Percentiles rank a stretch among this genome's conserved stretches.
phyloP scores from a whole-genome alignment of 2,329 filamentous ascomycete species.

The Talaromyces sp. region DNA sequence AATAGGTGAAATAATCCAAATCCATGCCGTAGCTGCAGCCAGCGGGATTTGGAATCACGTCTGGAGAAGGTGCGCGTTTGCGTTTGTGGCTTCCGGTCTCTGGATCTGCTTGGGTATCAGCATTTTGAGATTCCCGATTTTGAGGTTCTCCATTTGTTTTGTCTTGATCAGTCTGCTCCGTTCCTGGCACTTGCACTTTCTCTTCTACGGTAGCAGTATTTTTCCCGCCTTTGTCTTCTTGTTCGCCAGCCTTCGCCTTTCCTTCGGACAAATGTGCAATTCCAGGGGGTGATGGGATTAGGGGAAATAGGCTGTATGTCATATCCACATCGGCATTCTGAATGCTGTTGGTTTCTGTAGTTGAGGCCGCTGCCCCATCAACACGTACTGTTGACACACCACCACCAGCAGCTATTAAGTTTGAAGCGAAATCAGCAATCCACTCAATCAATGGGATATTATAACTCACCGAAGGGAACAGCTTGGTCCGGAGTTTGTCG shows the following conservation, averaged over 20 bases:
- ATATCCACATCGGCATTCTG: constrained; percentile 2
- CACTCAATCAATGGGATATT: neutral
- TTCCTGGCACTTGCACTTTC: neutral
- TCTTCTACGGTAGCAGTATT: neutral
- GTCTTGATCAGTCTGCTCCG: neutral
- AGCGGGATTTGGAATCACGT: constrained; percentile 41
- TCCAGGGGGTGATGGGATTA: neutral
- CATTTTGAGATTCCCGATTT: constrained; percentile 2
- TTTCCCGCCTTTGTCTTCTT: neutral
- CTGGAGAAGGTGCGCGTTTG: constrained; percentile 39
- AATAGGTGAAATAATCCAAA: constrained; percentile 36
- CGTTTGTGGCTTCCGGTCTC: constrained; percentile 31
- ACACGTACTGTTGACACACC: neutral
- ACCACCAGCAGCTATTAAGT: constrained; percentile 12
- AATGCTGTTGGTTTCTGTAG: neutral
- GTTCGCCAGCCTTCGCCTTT: neutral
- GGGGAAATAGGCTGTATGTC: constrained; percentile 17
- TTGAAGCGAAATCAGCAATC: constrained; percentile 3
- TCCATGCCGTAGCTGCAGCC: constrained; percentile 43
- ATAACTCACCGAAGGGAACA: constrained; percentile 16
- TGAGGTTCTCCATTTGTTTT: neutral
- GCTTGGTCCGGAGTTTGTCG: constrained; percentile 9
- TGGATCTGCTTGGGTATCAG: constrained; percentile 14
- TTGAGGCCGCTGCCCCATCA: neutral
- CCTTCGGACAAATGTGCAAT: neutral